Conservation (phyloP, 768 basidiomycete species). For the Tylopilus felleus region DNA sequence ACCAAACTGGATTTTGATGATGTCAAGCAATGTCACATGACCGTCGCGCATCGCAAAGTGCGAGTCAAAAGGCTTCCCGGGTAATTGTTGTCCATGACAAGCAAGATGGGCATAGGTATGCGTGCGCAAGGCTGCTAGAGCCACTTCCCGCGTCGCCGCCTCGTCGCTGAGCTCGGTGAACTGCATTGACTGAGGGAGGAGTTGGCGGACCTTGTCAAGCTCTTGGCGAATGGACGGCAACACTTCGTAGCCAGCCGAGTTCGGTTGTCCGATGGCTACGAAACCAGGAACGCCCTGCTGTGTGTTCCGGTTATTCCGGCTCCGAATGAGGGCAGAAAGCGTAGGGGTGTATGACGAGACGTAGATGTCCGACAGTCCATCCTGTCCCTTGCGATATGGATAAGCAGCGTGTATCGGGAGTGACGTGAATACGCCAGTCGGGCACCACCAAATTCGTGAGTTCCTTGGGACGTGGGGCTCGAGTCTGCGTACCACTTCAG, state of each 20-base stretch:
- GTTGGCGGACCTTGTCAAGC: slow-evolving; percentile 10
- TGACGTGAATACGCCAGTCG: slow-evolving; percentile 21
- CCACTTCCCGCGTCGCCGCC: slow-evolving; percentile 11
- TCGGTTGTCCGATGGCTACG: slow-evolving; percentile 18
- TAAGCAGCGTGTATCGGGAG: slow-evolving; percentile 32
- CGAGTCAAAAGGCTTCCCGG: slow-evolving; percentile 15
- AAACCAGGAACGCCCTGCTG: slow-evolving; percentile 5
- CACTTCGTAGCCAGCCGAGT: not conserved
- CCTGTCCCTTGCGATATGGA: slow-evolving; percentile 9
- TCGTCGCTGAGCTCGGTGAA: slow-evolving; percentile 11
- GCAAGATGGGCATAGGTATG: slow-evolving; percentile 27
- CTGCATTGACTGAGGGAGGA: slow-evolving; percentile 8
- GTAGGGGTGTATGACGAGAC: slow-evolving; percentile 33
- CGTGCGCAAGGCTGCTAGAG: slow-evolving; percentile 8
- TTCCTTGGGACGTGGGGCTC: slow-evolving; percentile 9
- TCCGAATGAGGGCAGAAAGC: slow-evolving; percentile 25
- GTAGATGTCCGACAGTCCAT: slow-evolving; percentile 24
- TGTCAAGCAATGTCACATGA: slow-evolving; percentile 20
- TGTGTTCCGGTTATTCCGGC: slow-evolving; percentile 1
- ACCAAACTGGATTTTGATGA: slow-evolving; percentile 12
- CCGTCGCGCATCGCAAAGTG: slow-evolving; percentile 19
- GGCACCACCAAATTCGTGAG: slow-evolving; percentile 32
- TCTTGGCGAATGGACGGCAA: slow-evolving; percentile 12
- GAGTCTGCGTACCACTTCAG: slow-evolving; percentile 19
- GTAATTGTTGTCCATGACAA: slow-evolving; percentile 23